Percentiles rank a stretch among this genome's conserved stretches.
Evolutionary conservation across 768 basidiomycete species (phyloP).

Genomic region (Vararia minispora): DNA sequence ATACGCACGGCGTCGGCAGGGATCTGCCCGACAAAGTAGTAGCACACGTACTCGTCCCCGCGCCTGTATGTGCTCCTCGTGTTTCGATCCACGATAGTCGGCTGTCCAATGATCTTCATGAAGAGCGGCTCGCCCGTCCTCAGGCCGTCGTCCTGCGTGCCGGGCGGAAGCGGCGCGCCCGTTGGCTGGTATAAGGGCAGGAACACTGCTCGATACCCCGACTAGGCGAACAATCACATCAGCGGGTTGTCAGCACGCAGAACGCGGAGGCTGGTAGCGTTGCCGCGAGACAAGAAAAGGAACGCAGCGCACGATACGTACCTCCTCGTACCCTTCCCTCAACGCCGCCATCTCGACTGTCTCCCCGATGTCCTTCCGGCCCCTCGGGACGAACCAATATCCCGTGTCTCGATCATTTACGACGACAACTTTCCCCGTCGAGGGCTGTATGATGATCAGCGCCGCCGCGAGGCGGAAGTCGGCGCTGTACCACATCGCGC

Average conservation of each 20-base stretch:
- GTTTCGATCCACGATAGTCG: conserved; percentile 1
- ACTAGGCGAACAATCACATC: conserved; percentile 21
- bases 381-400: conserved; percentile 52
- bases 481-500: conserved; percentile 36
- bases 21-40: conserved; percentile 48
- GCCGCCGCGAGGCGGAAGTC: conserved; percentile 53
- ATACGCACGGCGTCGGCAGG: conserved; percentile 36
- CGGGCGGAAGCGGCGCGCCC: conserved; percentile 30
- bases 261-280: neutral
- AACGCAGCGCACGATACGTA: conserved; percentile 13
- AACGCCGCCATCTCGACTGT: conserved; percentile 46
- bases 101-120: conserved; percentile 26
- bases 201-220: conserved; percentile 36
- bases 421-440: conserved; percentile 41
- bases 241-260: neutral
- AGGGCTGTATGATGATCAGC: conserved; percentile 53
- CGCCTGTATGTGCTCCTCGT: conserved; percentile 10
- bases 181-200: conserved; percentile 33
- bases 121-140: conserved; percentile 35
- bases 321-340: conserved; percentile 62
- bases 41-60: conserved; percentile 43
- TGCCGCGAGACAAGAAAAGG: neutral
- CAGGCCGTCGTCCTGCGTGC: conserved; percentile 3
- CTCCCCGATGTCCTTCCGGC: conserved; percentile 59
- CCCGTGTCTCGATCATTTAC: conserved; percentile 17